These are phyloP conservation scores for Jacaranda mimosifolia DNA, from an alignment of 257 asterid species.

Conservation along the genomic window DNA sequence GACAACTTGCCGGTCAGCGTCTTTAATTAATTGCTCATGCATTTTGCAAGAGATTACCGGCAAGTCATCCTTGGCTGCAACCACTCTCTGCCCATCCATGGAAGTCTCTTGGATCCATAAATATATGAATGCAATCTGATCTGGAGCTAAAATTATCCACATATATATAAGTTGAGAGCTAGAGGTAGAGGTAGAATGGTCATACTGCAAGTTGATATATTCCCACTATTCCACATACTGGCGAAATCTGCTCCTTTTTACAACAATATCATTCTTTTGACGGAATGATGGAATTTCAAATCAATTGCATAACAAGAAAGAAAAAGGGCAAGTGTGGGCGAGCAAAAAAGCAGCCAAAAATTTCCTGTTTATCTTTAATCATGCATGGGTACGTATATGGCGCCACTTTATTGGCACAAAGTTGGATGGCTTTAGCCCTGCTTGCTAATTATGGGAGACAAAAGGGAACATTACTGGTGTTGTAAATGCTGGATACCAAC, in stretches of 20 bases:
- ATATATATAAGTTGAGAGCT: conserved; percentile 14
- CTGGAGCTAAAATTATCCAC: neutral
- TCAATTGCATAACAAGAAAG: conserved; percentile 2
- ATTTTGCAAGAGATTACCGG: conserved; percentile 26
- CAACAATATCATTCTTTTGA: neutral
- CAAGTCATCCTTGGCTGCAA: conserved; percentile 59
- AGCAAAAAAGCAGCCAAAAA: conserved; percentile 19
- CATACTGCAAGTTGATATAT: conserved; percentile 34
- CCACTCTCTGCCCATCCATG: conserved; percentile 44
- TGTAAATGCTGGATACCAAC: neutral
- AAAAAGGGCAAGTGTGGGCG: conserved; percentile 5
- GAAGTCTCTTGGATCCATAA: conserved; percentile 24
- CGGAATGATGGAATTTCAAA: conserved; percentile 37
- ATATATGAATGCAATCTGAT: conserved; percentile 1
- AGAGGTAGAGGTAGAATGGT: too few relatives aligned
- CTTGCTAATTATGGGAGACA: conserved; percentile 32
- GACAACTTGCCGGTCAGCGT: conserved; percentile 48
- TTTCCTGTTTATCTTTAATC: conserved; percentile 17
- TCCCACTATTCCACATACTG: neutral
- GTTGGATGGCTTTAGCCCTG: conserved; percentile 33
- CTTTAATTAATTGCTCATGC: neutral
- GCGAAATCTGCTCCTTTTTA: conserved; percentile 17
- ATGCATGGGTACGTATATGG: conserved; percentile 22
- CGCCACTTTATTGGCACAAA: conserved; percentile 32
- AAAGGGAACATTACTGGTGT: neutral